Evolutionary conservation across 2,329 filamentous ascomycete genomes (phyloP).

Genomic region (Coniochaeta sp.): DNA sequence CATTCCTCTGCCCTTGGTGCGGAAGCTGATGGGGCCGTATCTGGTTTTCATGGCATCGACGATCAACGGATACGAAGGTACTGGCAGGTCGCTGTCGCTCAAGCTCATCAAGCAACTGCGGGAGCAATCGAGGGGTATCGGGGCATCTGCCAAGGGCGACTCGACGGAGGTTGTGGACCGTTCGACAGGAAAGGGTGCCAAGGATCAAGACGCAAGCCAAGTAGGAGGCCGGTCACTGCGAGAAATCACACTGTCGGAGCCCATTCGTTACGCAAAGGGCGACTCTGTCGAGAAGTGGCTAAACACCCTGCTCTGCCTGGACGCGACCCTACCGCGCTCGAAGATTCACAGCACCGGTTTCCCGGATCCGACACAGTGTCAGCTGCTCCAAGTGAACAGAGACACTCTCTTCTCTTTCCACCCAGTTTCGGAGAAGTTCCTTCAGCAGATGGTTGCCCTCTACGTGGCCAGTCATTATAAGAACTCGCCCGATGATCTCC

Average conservation of each 20-base stretch:
- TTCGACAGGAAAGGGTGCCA: conserved; percentile 65
- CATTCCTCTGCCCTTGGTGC: conserved; percentile 85
- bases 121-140: conserved; percentile 72
- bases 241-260: conserved; percentile 88
- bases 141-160: conserved; percentile 27
- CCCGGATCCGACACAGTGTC: conserved; percentile 84
- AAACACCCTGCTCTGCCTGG: conserved; percentile 86
- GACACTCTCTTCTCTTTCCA: conserved; percentile 98
- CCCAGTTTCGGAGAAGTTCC: conserved; percentile 90
- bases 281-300: conserved; percentile 95
- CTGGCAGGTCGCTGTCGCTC: conserved; percentile 85
- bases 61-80: conserved; percentile 98
- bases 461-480: conserved; percentile 93
- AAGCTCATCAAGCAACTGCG: conserved; percentile 96
- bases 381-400: conserved; percentile 89
- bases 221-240: conserved; percentile 70
- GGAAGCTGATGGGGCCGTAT: conserved; percentile 93
- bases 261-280: conserved; percentile 87
- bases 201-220: conserved; percentile 46
- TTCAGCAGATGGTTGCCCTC: conserved; percentile 96
- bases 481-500: conserved; percentile 90
- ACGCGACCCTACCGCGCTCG: conserved; percentile 78
- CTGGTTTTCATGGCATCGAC: conserved; percentile 99
- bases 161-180: conserved; percentile 59
- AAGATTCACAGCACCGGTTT: conserved; percentile 68